A percentile compares a stretch with the other conserved stretches of the same genome.
These are phyloP conservation scores for Stylonectria norvegica DNA, from an alignment of 2,329 filamentous ascomycete genomes.

Conservation along the genomic window DNA sequence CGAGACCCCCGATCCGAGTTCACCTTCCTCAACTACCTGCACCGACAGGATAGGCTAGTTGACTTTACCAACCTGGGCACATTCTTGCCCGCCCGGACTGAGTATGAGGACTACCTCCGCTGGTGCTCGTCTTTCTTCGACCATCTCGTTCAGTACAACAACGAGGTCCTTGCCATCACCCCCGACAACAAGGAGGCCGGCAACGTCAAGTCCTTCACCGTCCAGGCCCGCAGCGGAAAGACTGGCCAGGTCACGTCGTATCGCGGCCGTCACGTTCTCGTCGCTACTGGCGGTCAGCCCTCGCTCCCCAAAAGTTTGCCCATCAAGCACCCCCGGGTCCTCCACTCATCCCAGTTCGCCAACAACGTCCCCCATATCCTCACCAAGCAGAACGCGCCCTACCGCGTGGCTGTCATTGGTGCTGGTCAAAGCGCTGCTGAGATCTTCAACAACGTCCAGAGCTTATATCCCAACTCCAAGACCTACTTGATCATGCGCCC, in stretches of 20 bases:
- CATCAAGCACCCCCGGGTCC: conserved; percentile 65
- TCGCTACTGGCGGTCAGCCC: conserved; percentile 59
- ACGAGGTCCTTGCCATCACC: conserved; percentile 70
- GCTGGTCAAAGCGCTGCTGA: conserved; percentile 92
- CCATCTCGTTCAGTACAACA: conserved; percentile 67
- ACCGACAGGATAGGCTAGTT: conserved; percentile 74
- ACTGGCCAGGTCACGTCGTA: conserved; percentile 53
- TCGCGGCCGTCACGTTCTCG: conserved; percentile 61
- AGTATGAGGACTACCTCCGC: conserved; percentile 93
- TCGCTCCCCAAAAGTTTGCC: conserved; percentile 70
- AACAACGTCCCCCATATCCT: conserved; percentile 60
- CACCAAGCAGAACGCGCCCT: conserved; percentile 51
- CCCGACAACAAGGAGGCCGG: conserved; percentile 52
- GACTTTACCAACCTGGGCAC: conserved; percentile 89
- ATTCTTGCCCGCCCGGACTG: conserved; percentile 78
- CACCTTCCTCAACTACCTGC: conserved; percentile 93
- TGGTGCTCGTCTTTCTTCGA: conserved; percentile 87
- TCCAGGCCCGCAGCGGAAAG: conserved; percentile 60
- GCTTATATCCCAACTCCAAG: conserved; percentile 74
- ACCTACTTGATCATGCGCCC: conserved; percentile 78
- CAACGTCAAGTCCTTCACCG: conserved; percentile 62
- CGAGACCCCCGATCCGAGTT: conserved; percentile 86
- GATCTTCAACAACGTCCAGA: conserved; percentile 87
- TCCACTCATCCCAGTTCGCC: conserved; percentile 87
- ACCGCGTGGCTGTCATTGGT: conserved; percentile 80